Evolutionary conservation across 148 eudicot genomes (phyloP).

Genomic region (Persicaria tinctoria): DNA sequence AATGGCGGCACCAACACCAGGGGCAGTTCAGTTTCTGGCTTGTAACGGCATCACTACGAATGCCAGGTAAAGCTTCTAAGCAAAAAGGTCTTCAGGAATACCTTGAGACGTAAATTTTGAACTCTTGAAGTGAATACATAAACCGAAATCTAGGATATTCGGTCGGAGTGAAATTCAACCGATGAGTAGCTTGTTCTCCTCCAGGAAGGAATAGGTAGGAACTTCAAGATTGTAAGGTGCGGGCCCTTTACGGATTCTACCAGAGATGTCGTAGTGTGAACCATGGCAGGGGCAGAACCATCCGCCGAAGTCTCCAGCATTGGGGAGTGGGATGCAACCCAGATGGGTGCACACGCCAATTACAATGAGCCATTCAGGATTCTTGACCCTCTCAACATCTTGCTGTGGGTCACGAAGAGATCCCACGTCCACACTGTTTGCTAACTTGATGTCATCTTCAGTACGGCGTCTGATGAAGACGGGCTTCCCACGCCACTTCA

Average conservation of each 20-base stretch:
- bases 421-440: conserved; percentile 51
- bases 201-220: conserved; percentile 67
- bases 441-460: conserved; percentile 51
- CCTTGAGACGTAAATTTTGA: conserved; percentile 1
- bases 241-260: conserved; percentile 68
- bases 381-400: conserved; percentile 56
- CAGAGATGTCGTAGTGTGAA: conserved; percentile 73
- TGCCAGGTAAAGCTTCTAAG: conserved; percentile 9
- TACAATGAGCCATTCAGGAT: conserved; percentile 76
- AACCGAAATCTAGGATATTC: not conserved
- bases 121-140: not conserved
- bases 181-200: conserved; percentile 56
- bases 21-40: conserved; percentile 12
- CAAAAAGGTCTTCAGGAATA: conserved; percentile 2
- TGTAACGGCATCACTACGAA: conserved; percentile 5
- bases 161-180: conserved; percentile 26
- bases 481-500: conserved; percentile 88
- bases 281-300: conserved; percentile 92
- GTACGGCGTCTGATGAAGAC: conserved; percentile 67
- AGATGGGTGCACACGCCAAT: conserved; percentile 74
- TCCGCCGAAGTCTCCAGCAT: conserved; percentile 68
- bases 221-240: conserved; percentile 74
- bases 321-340: conserved; percentile 75
- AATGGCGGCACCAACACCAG: conserved; percentile 2
- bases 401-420: conserved; percentile 64